Percentiles rank a stretch among this genome's conserved stretches.
These are phyloP conservation scores for Paspalum vaginatum DNA, from an alignment of 176 grass and related monocot genomes.

Conservation along the genomic window DNA sequence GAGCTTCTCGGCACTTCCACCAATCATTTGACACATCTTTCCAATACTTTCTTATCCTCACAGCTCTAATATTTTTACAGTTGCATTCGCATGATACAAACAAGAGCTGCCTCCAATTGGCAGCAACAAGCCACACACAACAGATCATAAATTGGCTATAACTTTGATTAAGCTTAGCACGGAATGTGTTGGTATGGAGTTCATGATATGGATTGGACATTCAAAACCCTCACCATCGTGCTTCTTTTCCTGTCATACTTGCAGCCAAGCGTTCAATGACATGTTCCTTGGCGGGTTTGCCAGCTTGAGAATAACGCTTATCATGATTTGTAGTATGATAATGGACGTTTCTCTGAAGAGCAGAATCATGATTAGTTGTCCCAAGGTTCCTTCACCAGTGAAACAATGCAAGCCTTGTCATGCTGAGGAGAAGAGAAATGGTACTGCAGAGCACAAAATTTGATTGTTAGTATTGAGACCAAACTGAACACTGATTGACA, in stretches of 20 bases:
- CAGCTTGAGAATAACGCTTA: background rate
- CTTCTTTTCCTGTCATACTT: background rate
- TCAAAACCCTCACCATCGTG: background rate
- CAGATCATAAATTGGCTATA: constrained; percentile 1
- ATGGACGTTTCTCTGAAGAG: background rate
- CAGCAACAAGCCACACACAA: constrained; percentile 12
- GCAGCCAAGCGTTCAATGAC: background rate
- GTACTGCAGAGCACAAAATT: constrained; percentile 56
- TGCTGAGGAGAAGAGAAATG: constrained; percentile 59
- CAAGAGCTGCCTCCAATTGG: background rate
- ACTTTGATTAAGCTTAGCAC: constrained; percentile 20
- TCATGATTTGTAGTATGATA: background rate
- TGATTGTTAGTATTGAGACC: constrained; percentile 28
- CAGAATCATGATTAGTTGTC: background rate
- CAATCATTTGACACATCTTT: constrained; percentile 1
- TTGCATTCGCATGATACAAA: constrained; percentile 25
- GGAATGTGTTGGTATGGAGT: background rate
- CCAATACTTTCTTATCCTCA: background rate
- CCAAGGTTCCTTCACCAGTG: constrained; percentile 1
- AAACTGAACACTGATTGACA: background rate
- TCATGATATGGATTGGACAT: background rate
- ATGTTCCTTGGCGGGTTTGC: background rate
- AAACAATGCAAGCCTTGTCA: constrained; percentile 21
- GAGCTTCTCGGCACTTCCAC: constrained; percentile 7
- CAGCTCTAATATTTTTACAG: constrained; percentile 50